These are phyloP conservation scores for Salix purpurea DNA, from an alignment of 345 rosid species.

Conservation along the genomic window DNA sequence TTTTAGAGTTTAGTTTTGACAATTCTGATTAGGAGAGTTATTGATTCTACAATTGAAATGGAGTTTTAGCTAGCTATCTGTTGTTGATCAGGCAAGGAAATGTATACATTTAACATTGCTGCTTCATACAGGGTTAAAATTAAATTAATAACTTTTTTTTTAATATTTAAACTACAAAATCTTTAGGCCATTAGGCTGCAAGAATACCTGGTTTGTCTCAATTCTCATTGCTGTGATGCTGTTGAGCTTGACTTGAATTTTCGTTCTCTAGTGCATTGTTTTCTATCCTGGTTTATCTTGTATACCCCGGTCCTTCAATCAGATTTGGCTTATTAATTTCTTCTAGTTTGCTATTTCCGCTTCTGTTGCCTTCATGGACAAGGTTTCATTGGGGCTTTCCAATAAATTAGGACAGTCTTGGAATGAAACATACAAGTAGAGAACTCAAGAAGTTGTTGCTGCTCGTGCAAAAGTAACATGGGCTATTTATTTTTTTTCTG, in stretches of 20 bases:
- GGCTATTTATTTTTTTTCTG: neutral
- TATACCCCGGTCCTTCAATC: conserved; percentile 5
- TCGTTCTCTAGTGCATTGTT: neutral
- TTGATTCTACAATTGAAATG: neutral
- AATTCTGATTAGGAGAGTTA: neutral
- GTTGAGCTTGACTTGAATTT: neutral
- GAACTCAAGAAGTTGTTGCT: neutral
- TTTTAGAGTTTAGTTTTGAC: neutral
- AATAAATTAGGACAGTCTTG: neutral
- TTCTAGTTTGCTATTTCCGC: neutral
- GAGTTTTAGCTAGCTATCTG: neutral
- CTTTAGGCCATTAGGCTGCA: neutral
- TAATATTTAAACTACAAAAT: neutral
- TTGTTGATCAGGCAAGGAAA: neutral
- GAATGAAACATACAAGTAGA: neutral
- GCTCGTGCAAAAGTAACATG: neutral
- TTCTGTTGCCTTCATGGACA: neutral
- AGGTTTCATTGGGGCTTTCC: neutral
- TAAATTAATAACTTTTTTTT: neutral
- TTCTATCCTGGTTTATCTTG: neutral
- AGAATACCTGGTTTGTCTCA: neutral
- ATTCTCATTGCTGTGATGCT: neutral
- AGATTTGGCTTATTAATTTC: neutral
- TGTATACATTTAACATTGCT: neutral
- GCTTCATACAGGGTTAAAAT: neutral